Evolutionary conservation across 768 basidiomycete genomes (phyloP).

Genomic region (Leccinum rimulosum): DNA sequence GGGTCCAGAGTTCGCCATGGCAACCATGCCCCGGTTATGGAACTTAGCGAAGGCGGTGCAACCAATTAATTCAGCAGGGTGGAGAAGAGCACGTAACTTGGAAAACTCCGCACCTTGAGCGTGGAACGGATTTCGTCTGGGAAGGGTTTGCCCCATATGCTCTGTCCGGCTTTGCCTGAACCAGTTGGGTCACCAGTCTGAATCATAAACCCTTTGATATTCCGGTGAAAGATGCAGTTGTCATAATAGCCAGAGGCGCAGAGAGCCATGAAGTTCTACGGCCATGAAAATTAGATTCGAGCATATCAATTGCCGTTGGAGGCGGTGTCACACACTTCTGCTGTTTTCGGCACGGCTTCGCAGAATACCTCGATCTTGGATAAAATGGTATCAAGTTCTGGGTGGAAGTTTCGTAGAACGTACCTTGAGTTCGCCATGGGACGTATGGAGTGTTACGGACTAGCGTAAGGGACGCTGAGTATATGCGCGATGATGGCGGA

Average conservation of each 20-base stretch:
- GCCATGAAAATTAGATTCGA: neutral
- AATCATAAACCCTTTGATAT: conserved; percentile 94
- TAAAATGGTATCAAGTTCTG: neutral
- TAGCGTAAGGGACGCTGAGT: conserved; percentile 28
- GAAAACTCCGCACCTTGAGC: conserved; percentile 64
- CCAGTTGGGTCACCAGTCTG: conserved; percentile 91
- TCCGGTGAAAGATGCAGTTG: conserved; percentile 84
- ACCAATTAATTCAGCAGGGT: neutral
- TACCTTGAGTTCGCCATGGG: conserved; percentile 95
- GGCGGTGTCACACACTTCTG: conserved; percentile 61
- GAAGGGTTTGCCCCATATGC: conserved; percentile 93
- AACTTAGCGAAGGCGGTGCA: conserved; percentile 54
- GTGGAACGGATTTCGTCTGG: conserved; percentile 92
- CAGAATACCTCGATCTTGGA: conserved; percentile 92
- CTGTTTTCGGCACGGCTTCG: conserved; percentile 92
- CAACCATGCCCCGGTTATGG: conserved; percentile 90
- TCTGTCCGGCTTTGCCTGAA: conserved; percentile 94
- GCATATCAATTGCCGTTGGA: neutral
- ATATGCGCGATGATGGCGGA: conserved; percentile 25
- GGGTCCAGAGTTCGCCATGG: conserved; percentile 96
- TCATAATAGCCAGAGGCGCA: conserved; percentile 90
- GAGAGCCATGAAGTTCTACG: conserved; percentile 91
- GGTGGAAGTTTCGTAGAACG: conserved; percentile 4
- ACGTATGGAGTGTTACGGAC: conserved; percentile 95
- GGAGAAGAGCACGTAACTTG: neutral